Evolutionary conservation across 768 basidiomycete genomes (phyloP).

Genomic region (Lepiota venenata): DNA sequence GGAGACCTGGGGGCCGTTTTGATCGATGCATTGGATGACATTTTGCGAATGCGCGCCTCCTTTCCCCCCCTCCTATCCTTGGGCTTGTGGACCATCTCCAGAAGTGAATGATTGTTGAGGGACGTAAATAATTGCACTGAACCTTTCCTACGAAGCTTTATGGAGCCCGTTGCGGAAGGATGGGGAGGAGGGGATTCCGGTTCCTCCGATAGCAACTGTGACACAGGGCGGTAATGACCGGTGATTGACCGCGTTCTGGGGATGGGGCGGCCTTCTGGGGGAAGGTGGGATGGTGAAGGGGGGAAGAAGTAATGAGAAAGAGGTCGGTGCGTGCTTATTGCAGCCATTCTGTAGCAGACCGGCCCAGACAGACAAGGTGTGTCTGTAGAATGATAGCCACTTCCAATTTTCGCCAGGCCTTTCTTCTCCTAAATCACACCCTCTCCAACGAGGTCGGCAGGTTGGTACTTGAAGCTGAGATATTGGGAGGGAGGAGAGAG

Average conservation of each 20-base stretch:
- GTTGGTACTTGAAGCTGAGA: neutral
- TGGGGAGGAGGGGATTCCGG: neutral
- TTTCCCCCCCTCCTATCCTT: slow-evolving; percentile 29
- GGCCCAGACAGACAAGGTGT: slow-evolving; percentile 4
- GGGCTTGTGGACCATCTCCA: slow-evolving; percentile 33
- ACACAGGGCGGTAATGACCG: slow-evolving; percentile 40
- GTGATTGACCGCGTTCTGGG: slow-evolving; percentile 8
- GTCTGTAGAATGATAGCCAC: neutral
- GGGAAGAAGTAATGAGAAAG: slow-evolving; percentile 4
- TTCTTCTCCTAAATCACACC: neutral
- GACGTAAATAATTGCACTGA: slow-evolving; percentile 3
- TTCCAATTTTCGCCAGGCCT: neutral
- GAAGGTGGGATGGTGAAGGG: slow-evolving; percentile 9
- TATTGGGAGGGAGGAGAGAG: neutral
- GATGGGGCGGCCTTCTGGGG: slow-evolving; percentile 12
- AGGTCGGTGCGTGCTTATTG: slow-evolving; percentile 7
- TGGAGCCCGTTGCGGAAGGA: neutral
- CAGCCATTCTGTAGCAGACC: slow-evolving; percentile 10
- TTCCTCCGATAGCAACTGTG: slow-evolving; percentile 27
- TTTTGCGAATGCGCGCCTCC: slow-evolving; percentile 1
- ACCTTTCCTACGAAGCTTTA: neutral
- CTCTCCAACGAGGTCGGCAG: too few relatives aligned
- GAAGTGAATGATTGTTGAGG: neutral
- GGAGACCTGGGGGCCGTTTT: slow-evolving; percentile 16
- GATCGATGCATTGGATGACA: slow-evolving; percentile 13